Evolutionary conservation across 305 asterid genomes (phyloP), one percentile per base, ranked within the genome.

Genomic region (Fraxinus sp.): DNA sequence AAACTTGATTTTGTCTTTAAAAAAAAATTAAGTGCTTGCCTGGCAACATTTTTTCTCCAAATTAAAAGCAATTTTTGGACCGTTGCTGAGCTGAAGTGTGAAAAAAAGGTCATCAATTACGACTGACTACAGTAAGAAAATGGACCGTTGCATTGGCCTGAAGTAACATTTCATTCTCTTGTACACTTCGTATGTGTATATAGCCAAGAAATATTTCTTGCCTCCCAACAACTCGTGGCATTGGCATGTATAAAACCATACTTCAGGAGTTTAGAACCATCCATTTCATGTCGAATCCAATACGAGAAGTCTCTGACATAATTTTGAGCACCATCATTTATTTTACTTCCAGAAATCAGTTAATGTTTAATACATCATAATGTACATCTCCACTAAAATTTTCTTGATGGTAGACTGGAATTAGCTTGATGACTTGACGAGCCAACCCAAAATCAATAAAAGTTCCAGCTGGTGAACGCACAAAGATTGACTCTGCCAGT

Each of bases 391-490:
- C 76, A 32, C 76, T 13, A 13, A 70, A 33, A 64, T 3, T 64
- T 18, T 18, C 14, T 62, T 20, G 71, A 62, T 62, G 71, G 30
- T 22, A 13, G n/a, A 11, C 74, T 13, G 37, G 37, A 64, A 52
- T 57, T 57, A 57, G 16, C 24, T 64, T 64, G 33, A 20, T 70
- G 76, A 70, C 41, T 70, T 5, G 16, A 70, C n/a, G 37, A 32
- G 76, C 39, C 41, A 70, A 32, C 75, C 41, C 11, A 70, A 26
- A 28, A 70, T 70, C 76, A 20, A 70, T 70, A 32, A 14, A 30
- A 28, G 76, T 70, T 70, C 76, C 44, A 70, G 76, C 76, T 70
- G 76, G 76, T 70, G 35, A 30, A 70, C 76, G 32, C 76, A 70
- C 76, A 13, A 4, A 14, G 20, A 35, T 70, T 32, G 76, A 32